Conservation (phyloP, 495 filamentous ascomycete genomes). For the Penicillium angulare region DNA sequence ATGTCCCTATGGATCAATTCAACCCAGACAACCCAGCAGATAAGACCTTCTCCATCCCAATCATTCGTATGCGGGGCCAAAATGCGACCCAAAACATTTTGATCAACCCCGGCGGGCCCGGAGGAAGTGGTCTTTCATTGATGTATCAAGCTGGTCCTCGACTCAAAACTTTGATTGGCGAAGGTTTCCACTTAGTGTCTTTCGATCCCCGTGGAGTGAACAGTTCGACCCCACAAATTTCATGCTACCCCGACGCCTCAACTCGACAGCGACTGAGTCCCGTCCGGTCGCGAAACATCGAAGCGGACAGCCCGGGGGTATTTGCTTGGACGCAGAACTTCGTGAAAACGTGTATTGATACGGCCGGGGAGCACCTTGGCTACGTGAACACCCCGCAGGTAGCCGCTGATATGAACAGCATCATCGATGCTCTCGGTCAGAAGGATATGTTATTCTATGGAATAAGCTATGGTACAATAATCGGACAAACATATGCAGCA, state of each 20-base stretch:
- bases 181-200: conserved; percentile 41
- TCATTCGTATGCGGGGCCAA: conserved; percentile 37
- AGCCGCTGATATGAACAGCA: conserved; percentile 50
- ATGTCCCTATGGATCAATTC: conserved; percentile 48
- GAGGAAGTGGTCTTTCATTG: conserved; percentile 36
- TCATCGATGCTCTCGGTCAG: conserved; percentile 44
- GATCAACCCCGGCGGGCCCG: conserved; percentile 47
- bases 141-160: conserved; percentile 30
- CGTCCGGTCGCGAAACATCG: conserved; percentile 24
- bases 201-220: conserved; percentile 49
- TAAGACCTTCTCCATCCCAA: conserved; percentile 40
- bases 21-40: conserved; percentile 19
- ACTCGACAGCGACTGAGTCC: conserved; percentile 19
- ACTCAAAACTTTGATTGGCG: conserved; percentile 37
- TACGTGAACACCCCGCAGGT: conserved; percentile 50
- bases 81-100: conserved; percentile 42
- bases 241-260: conserved; percentile 34
- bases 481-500: conserved; percentile 16
- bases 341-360: conserved; percentile 38
- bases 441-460: conserved; percentile 19
- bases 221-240: conserved; percentile 31
- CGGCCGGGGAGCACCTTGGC: conserved; percentile 35
- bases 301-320: conserved; percentile 37
- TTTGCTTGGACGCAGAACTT: conserved; percentile 38
- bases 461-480: conserved; percentile 18